Base-by-base conservation (phyloP, 345 rosid genomes). In the Eucalyptus decipiens region DNA sequence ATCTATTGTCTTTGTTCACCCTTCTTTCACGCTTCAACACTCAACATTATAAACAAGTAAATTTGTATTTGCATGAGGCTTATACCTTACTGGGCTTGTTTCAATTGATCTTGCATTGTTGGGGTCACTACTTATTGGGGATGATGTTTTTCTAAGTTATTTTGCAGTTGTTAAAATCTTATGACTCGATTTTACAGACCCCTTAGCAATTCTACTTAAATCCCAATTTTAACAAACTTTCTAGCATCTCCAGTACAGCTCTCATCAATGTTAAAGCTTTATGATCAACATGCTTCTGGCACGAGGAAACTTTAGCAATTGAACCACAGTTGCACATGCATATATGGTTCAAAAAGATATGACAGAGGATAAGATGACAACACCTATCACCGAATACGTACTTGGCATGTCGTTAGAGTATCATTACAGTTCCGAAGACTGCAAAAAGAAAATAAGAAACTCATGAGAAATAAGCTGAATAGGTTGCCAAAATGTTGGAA, bases 341-440 rank as follows among this genome's bases (percentile, higher is more conserved):
- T 76, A 37, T 5, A 76, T 76, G 28, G 47, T 76, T 76, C 28
- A 37, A 76, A 76, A 37, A 76, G 28, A 76, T 42, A 72, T 32
- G 81, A 72, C 83, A 37, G 5, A 37, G 83, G 83, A 6, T 37
- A 72, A 72, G 81, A 76, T 37, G 28, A 76, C 47, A 37, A 76
- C 83, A 76, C 47, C 83, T 37, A 76, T 76, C 45, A 13, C 86
- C 65, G 24, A 56, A 87, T 89, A 93, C 95, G 40, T 94, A 95
- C 99, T 91, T 97, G 98, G 91, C 97, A 92, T 51, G 95, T 91
- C 76, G 95, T 92, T 87, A 97, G 98, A 26, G 95, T 88, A 88
- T 93, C 96, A 93, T 94, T 95, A 90, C 98, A 96, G 62, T 89
- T 95, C 80, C 95, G 94, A 67, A 98, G 97, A 91, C 99, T 98